A percentile compares a stretch with the other conserved stretches of the same genome.
Conservation (phyloP, 441 rosid genomes). For the Rhodomyrtus psidioides region DNA sequence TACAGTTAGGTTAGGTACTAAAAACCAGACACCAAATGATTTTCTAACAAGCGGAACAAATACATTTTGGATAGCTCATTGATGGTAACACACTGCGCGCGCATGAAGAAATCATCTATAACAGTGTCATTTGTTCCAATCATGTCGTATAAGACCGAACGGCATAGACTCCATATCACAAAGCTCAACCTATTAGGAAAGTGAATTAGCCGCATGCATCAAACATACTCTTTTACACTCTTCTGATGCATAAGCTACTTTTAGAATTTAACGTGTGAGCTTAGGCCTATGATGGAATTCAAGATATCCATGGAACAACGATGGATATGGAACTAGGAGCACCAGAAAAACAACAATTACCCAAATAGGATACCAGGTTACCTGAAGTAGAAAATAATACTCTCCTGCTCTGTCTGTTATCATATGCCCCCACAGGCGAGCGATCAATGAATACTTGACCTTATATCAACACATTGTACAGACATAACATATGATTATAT, state of each 20-base stretch:
- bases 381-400: not conserved
- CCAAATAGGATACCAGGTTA: not conserved
- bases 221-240: not conserved
- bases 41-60: not conserved
- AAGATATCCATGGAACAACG: not conserved
- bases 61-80: not conserved
- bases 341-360: not conserved
- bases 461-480: not conserved
- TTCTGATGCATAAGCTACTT: not conserved
- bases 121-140: not conserved
- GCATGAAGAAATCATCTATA: no score
- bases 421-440: not conserved
- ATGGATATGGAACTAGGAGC: not conserved
- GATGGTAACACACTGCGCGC: not conserved
- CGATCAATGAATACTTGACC: not conserved
- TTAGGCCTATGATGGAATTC: not conserved
- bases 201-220: not conserved
- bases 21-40: not conserved
- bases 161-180: not conserved
- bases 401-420: not conserved
- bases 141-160: accelerated
- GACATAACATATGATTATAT: not conserved
- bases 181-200: not conserved
- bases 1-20: not conserved
- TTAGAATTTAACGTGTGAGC: not conserved